Evolutionary conservation across 805 yeast genomes (phyloP).

Genomic region (Candida glaebosa): DNA sequence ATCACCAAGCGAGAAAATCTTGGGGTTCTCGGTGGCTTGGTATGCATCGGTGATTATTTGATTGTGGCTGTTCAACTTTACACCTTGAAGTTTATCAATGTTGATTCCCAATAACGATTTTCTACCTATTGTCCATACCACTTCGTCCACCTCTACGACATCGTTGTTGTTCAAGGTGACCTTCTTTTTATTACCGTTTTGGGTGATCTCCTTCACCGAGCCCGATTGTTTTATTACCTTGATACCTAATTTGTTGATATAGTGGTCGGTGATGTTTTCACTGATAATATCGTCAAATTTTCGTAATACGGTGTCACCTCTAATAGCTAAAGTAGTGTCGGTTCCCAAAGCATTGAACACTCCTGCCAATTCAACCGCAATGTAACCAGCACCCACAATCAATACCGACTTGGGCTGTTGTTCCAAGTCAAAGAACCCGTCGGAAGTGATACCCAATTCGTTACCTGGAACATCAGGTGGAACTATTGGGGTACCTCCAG

Average conservation of each 20-base stretch:
- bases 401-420: conserved; percentile 90
- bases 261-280: conserved; percentile 73
- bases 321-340: conserved; percentile 80
- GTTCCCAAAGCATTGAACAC: conserved; percentile 86
- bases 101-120: conserved; percentile 71
- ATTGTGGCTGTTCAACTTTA: conserved; percentile 55
- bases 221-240: conserved; percentile 67
- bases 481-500: conserved; percentile 82
- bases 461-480: conserved; percentile 76
- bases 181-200: conserved; percentile 31
- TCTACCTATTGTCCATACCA: conserved; percentile 96
- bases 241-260: conserved; percentile 72
- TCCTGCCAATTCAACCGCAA: conserved; percentile 94
- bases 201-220: conserved; percentile 33
- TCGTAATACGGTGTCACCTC: conserved; percentile 89
- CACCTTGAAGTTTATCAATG: conserved; percentile 64
- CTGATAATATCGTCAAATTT: conserved; percentile 82
- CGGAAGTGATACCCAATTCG: conserved; percentile 81
- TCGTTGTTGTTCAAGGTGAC: conserved; percentile 37
- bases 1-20: conserved; percentile 87
- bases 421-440: conserved; percentile 82
- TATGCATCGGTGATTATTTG: conserved; percentile 81
- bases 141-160: conserved; percentile 59
- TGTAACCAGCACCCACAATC: conserved; percentile 96
- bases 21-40: conserved; percentile 72